phyloP scores from a whole-genome alignment of 371 early-diverging fungal genomes.

The Amoeboaphelidium protococcarum region DNA sequence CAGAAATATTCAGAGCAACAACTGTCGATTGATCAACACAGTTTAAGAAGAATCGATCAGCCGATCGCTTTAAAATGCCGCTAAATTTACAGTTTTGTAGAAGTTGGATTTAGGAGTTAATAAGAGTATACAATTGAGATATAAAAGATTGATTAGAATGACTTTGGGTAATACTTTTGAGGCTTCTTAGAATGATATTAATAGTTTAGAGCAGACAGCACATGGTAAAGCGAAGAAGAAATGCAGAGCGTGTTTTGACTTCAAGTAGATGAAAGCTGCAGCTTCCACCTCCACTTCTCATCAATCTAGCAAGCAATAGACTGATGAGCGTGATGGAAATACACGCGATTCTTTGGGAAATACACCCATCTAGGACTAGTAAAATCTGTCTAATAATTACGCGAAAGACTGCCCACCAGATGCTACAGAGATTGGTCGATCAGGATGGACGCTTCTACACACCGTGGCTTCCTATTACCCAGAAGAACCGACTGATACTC shows the following conservation, averaged over 20 bases:
- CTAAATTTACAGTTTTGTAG: no score
- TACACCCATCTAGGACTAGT: not conserved
- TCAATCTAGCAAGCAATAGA: not conserved
- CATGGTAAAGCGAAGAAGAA: no score
- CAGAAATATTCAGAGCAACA: no score
- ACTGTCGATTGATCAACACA: no score
- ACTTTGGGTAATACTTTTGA: no score
- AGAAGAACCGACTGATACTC: slow-evolving; percentile 38
- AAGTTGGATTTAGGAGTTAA: no score
- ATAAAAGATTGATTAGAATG: no score
- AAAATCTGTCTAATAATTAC: not conserved
- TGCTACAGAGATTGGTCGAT: slow-evolving; percentile 53
- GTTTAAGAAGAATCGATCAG: no score
- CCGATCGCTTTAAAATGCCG: no score
- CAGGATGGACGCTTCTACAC: slow-evolving; percentile 95
- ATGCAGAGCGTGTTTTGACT: slow-evolving; percentile 10
- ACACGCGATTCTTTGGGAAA: not conserved
- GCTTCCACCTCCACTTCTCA: not conserved
- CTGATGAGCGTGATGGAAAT: not conserved
- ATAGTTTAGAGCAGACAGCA: no score
- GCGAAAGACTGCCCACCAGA: slow-evolving; percentile 48
- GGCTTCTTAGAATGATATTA: no score
- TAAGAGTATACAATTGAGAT: no score
- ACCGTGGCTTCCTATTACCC: slow-evolving; percentile 97
- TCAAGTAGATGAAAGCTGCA: not conserved